Evolutionary conservation across 306 rosid genomes (phyloP), one percentile per base, ranked within the genome.

Genomic region (Abrus pulchellus): DNA sequence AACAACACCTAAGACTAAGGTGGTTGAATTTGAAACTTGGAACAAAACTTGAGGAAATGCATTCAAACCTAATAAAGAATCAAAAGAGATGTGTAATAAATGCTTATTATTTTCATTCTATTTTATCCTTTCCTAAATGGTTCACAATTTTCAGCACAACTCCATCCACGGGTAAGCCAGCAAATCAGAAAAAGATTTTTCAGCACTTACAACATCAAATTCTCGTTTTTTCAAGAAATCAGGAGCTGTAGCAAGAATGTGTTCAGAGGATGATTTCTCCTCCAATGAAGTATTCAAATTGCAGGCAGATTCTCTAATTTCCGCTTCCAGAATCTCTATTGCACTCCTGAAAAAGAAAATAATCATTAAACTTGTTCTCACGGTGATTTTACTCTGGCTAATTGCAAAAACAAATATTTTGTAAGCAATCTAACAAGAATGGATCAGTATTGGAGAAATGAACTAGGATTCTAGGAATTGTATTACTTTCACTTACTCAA

Each of bases 241-340:
- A 74, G 85, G 80, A 45, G 81, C 53, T 44, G 90, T 7, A 43
- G 87, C 67, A 5, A 45, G 71, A 56, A 64, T 86, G 32, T 86
- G 90, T 65, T 82, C 80, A n/a, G 79, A 33, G 20, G 81, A 80
- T 59, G 85, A 50, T 43, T 68, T 85, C 83, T 79, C 90, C 74
- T 47, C 89, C 71, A 77, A 60, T 63, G 83, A 75, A 4, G 36
- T 55, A 77, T 83, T 77, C 53, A 82, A 71, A 69, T 71, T 48
- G 59, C 83, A 36, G 28, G 83, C 27, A 73, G 93, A 83, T 43
- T 90, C 91, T 88, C 84, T 88, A 29, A 86, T 71, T 77, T 91
- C 99, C 9, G 80, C 89, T 84, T 95, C 98, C 70, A 93, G 85
- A 84, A 90, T 79, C 60, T 95, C 99, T 62, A 91, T 86, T 47